Evolutionary conservation across 139 green algal genomes (phyloP).

Genomic region (Trebouxia sp.): DNA sequence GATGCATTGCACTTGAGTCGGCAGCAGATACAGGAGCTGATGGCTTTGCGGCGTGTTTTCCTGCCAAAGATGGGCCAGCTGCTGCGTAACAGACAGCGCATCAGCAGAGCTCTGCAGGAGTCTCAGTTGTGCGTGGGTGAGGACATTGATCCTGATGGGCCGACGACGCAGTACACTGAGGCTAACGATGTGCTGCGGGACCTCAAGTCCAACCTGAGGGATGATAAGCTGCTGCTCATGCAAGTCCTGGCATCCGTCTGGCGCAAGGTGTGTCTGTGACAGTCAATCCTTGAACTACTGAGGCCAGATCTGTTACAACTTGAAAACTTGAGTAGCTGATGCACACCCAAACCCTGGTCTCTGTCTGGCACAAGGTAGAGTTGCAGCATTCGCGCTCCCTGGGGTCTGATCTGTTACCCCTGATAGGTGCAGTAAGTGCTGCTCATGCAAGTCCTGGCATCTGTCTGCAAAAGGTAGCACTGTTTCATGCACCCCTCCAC

Average conservation of each 20-base stretch:
- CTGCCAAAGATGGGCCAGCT: constrained; percentile 13
- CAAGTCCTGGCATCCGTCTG: constrained; percentile 12
- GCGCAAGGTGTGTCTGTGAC: background rate
- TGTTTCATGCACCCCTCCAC: background rate
- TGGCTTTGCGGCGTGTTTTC: constrained; percentile 13
- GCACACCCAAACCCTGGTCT: no score
- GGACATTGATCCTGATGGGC: background rate
- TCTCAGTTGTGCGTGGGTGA: background rate
- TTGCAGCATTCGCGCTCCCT: background rate
- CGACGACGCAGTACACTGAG: background rate
- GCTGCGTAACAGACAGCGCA: constrained; percentile 5
- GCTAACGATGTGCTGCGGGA: background rate
- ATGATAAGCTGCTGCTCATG: constrained; percentile 15
- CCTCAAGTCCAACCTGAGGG: constrained; percentile 14
- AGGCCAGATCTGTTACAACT: background rate
- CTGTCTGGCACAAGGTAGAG: background rate
- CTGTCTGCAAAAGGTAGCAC: background rate
- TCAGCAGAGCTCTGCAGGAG: constrained; percentile 4
- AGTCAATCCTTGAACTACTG: background rate
- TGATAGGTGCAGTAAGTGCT: no score
- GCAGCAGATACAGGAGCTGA: constrained; percentile 23
- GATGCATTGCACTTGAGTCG: background rate
- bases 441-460: background rate
- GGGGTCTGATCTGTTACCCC: no score
- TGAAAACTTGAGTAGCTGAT: background rate